Conservation (phyloP, 345 rosid genomes). For the Gossypium stocksii region DNA sequence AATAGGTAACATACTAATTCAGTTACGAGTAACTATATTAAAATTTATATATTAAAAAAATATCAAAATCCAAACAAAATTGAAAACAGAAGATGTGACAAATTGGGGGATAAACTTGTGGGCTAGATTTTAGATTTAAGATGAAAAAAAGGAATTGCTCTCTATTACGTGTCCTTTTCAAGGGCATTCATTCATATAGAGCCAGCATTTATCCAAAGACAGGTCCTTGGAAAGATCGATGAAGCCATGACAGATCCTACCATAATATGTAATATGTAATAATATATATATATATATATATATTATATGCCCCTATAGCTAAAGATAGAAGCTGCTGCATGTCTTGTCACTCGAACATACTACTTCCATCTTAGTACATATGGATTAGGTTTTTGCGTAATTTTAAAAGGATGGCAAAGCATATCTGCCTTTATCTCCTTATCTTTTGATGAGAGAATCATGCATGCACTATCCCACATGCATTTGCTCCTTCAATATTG, state of each 20-base stretch:
- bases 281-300: not conserved
- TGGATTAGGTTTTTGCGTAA: not conserved
- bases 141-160: not conserved
- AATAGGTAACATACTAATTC: too few species aligned
- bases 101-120: constrained; percentile 13
- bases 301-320: not conserved
- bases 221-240: not conserved
- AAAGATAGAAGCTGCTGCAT: not conserved
- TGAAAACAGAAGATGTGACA: not conserved
- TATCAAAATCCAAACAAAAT: too few species aligned
- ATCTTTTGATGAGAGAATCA: constrained; percentile 30
- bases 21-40: too few species aligned
- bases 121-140: not conserved
- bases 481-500: not conserved
- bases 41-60: too few species aligned
- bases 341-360: not conserved
- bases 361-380: not conserved
- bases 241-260: constrained; percentile 15
- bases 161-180: constrained; percentile 20
- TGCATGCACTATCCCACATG: constrained; percentile 16
- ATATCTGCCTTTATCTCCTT: constrained; percentile 42
- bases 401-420: constrained; percentile 26
- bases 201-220: constrained; percentile 16
- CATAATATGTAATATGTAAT: not conserved
- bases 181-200: constrained; percentile 16